Percentiles rank a stretch among this genome's conserved stretches.
Conservation (phyloP, 768 basidiomycete genomes). For the Naganishia vaughanmartiniae region DNA sequence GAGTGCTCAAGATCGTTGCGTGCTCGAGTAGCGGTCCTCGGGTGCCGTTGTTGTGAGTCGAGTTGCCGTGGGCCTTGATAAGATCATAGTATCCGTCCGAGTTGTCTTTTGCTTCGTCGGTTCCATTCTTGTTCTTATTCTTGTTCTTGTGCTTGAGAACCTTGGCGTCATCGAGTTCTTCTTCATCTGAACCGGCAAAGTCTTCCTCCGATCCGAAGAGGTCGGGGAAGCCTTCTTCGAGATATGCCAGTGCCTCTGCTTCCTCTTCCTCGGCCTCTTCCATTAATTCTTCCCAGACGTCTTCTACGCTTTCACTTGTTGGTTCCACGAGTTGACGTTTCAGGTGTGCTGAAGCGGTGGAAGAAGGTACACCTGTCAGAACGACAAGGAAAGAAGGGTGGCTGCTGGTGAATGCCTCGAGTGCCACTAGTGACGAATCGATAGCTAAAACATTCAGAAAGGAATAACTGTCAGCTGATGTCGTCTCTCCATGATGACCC, state of each 20-base stretch:
- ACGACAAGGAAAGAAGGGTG: conserved; percentile 14
- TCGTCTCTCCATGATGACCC: neutral
- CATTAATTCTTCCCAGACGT: conserved; percentile 1
- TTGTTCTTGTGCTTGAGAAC: conserved; percentile 7
- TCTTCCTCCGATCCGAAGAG: conserved; percentile 8
- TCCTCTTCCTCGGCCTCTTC: conserved; percentile 10
- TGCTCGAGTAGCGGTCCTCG: conserved; percentile 42
- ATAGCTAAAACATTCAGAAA: conserved; percentile 4
- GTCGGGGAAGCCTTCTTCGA: conserved; percentile 25
- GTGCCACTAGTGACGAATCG: neutral
- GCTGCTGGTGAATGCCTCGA: neutral
- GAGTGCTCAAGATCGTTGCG: conserved; percentile 45
- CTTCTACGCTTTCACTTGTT: neutral
- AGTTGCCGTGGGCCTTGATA: conserved; percentile 5
- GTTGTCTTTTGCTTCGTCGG: conserved; percentile 2
- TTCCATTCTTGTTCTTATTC: conserved; percentile 6
- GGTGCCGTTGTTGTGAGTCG: conserved; percentile 24
- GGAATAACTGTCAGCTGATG: neutral
- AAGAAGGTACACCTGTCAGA: neutral
- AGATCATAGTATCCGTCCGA: conserved; percentile 28
- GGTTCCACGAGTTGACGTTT: conserved; percentile 19
- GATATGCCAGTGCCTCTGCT: conserved; percentile 13
- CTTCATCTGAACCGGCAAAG: neutral
- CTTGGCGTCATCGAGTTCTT: conserved; percentile 1
- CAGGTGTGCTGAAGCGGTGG: neutral